Conservation (phyloP, 352 stramenopile species). For the Achlya hypogyna region DNA sequence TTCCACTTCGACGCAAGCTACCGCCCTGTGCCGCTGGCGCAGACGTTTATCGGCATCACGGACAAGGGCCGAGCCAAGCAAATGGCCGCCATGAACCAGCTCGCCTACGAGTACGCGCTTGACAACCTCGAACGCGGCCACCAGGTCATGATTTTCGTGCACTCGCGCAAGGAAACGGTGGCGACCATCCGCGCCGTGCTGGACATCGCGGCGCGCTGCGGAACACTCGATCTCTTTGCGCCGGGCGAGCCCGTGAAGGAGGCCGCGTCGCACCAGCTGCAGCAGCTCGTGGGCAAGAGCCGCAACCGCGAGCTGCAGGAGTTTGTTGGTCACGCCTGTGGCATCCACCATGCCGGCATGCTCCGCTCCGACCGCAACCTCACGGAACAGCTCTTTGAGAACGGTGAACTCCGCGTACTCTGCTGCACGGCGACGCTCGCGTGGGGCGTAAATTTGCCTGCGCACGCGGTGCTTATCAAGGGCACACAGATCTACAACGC, state of each 20-base stretch:
- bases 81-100: conserved; percentile 73
- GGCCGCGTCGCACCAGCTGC: conserved; percentile 39
- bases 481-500: conserved; percentile 99
- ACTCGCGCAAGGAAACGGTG: conserved; percentile 97
- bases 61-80: conserved; percentile 34
- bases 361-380: conserved; percentile 90
- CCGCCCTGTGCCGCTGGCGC: conserved; percentile 96
- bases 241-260: conserved; percentile 7
- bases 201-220: conserved; percentile 62
- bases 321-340: conserved; percentile 90
- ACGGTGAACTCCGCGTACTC: conserved; percentile 94
- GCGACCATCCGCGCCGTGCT: conserved; percentile 90
- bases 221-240: conserved; percentile 23
- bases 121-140: conserved; percentile 54
- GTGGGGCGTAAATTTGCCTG: conserved; percentile 98
- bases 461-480: conserved; percentile 99
- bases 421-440: conserved; percentile 98
- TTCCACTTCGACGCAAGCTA: conserved; percentile 99
- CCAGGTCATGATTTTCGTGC: conserved; percentile 99
- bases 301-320: conserved; percentile 93
- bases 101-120: conserved; percentile 60
- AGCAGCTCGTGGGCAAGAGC: conserved; percentile 84
- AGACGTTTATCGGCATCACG: conserved; percentile 97
- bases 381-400: conserved; percentile 96
- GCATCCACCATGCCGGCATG: conserved; percentile 99